Evolutionary conservation across 2,329 filamentous ascomycete species (phyloP), one percentile per base, ranked within the genome.

Genomic region (Gnomoniopsis smithogilvyi): DNA sequence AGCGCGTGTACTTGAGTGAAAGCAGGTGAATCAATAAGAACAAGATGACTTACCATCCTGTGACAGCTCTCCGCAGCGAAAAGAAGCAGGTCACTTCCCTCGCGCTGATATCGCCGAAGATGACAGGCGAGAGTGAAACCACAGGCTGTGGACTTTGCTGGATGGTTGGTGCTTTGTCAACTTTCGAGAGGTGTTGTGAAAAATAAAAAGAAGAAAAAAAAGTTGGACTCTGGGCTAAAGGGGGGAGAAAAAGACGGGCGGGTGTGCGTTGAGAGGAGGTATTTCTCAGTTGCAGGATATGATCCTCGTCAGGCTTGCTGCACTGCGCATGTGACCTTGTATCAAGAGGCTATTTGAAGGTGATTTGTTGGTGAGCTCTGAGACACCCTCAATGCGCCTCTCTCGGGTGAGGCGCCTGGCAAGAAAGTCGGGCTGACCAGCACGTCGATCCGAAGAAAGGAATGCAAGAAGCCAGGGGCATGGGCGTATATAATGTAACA

Each of bases 41-140:
- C 26, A 57, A 17, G n/a, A 11, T 11, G n/a, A 48, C 66, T 63
- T 57, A 69, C 69, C 69, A 64, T 64, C 15, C 38, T 61, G 15
- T 7, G 30, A 14, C 30, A 24, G 43, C 34, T 41, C 26, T 50
- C 43, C 24, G 60, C 60, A 54, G 60, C 57, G 50, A 60, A 59
- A 46, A 60, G 57, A 53, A 60, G 60, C 60, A 30, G 46, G 24
- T 36, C 24, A 53, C 60, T 51, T 57, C 57, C 38, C 57, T 51
- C 24, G 14, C 57, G 57, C 57, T 54, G 47, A 24, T 33, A 60
- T 57, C 17, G 60, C 46, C 33, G 59, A 61, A 60, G 41, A 11
- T 21, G 36, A 17, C 22, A 47, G 30, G 38, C 49, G 30, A 12
- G 22, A 19, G n/a, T 38, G 36, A 51, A 50, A 54, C 21, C 26